Conservation (phyloP, 495 filamentous ascomycete genomes). For the Neurospora tetraspora region DNA sequence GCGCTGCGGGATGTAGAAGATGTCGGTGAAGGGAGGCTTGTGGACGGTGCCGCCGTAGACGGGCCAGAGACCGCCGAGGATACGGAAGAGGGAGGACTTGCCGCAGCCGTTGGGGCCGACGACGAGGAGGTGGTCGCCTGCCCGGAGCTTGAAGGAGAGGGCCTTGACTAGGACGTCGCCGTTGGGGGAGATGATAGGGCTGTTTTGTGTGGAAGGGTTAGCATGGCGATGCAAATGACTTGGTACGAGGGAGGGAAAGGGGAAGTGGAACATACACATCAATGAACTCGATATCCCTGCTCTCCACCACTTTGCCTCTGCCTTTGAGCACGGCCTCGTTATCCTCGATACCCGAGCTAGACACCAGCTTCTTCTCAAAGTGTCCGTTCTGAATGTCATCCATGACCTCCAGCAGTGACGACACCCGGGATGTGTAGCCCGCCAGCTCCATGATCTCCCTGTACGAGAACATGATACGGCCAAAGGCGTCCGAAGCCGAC, state of each 20-base stretch:
- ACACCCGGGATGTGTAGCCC: slow-evolving; percentile 87
- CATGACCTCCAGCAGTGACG: slow-evolving; percentile 84
- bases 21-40: slow-evolving; percentile 79
- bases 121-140: slow-evolving; percentile 84
- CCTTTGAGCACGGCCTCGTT: slow-evolving; percentile 71
- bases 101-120: slow-evolving; percentile 96
- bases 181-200: slow-evolving; percentile 92
- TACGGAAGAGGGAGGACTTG: slow-evolving; percentile 91
- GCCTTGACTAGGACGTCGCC: slow-evolving; percentile 80
- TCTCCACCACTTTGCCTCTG: slow-evolving; percentile 67
- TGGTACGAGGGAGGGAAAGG: not conserved
- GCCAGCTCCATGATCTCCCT: slow-evolving; percentile 93
- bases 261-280: slow-evolving; percentile 46
- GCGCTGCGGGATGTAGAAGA: slow-evolving; percentile 97
- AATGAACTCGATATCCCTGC: slow-evolving; percentile 74
- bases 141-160: slow-evolving; percentile 76
- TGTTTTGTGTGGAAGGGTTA: slow-evolving; percentile 6
- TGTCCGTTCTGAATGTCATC: slow-evolving; percentile 79
- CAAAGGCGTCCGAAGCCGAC: slow-evolving; percentile 89
- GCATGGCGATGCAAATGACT: not conserved
- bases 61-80: slow-evolving; percentile 95
- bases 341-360: slow-evolving; percentile 66
- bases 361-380: slow-evolving; percentile 93
- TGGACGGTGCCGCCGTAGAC: slow-evolving; percentile 90
- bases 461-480: slow-evolving; percentile 95